These are phyloP conservation scores for Beta corolliflora DNA, from an alignment of 179 eudicot genomes.

Conservation along the genomic window DNA sequence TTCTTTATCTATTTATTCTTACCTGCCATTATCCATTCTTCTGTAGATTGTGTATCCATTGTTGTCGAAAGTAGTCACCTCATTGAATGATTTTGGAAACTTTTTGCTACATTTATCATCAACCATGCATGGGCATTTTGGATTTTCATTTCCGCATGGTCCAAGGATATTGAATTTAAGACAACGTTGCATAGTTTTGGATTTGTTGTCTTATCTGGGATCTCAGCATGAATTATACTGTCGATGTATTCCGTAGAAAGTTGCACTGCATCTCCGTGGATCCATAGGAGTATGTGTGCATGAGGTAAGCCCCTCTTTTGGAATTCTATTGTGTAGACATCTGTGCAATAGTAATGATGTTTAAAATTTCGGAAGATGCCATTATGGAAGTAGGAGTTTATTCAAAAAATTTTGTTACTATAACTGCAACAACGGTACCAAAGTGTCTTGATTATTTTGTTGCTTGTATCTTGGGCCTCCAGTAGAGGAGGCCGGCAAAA, in stretches of 20 bases:
- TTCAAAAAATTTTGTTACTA: background rate
- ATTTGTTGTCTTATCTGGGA: background rate
- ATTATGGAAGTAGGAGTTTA: background rate
- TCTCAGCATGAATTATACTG: background rate
- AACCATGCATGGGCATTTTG: background rate
- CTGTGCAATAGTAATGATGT: background rate
- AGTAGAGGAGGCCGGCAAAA: background rate
- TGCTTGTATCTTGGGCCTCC: no score
- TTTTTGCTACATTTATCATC: constrained; percentile 2
- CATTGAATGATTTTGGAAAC: constrained; percentile 1
- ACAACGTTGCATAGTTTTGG: background rate
- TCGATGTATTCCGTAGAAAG: background rate
- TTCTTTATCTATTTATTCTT: background rate
- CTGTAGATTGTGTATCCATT: background rate
- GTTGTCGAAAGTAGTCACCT: background rate
- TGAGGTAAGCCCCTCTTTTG: no score
- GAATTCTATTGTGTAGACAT: background rate
- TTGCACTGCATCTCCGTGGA: background rate
- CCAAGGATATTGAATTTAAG: background rate
- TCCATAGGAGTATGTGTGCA: background rate
- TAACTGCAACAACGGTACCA: constrained; percentile 1
- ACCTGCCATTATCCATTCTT: background rate
- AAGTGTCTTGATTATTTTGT: background rate
- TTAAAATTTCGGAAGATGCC: background rate
- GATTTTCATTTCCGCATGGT: background rate